phyloP scores from a whole-genome alignment of 1,284 basidiomycete genomes.

The Ceratobasidium papillatum region DNA sequence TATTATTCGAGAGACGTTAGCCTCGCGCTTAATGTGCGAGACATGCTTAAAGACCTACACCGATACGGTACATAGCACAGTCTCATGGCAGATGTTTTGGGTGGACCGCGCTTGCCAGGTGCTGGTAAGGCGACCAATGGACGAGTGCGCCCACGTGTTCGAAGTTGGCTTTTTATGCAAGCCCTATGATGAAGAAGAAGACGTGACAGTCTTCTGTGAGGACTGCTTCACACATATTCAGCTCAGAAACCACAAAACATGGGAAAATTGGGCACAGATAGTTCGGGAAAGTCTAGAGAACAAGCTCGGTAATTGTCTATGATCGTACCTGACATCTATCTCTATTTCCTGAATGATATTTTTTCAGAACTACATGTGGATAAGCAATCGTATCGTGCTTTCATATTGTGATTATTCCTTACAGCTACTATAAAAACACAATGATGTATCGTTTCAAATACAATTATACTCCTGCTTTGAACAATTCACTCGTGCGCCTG shows the following conservation, averaged over 20 bases:
- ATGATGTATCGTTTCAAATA: too few species aligned
- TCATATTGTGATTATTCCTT: too few species aligned
- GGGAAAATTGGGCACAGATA: conserved; percentile 26
- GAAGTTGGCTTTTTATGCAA: conserved; percentile 31
- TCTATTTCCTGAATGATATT: too few species aligned
- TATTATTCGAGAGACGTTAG: neutral
- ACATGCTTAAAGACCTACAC: neutral
- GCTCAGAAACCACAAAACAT: conserved; percentile 1
- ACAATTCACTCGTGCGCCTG: too few species aligned
- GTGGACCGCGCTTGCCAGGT: neutral
- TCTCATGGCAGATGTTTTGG: conserved; percentile 35
- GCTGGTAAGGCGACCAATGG: conserved; percentile 1
- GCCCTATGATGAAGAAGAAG: conserved; percentile 19
- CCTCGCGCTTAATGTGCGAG: conserved; percentile 4
- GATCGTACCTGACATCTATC: too few species aligned
- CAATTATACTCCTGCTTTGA: too few species aligned
- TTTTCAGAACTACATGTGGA: too few species aligned
- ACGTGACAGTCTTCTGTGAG: conserved; percentile 13
- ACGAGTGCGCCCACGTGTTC: conserved; percentile 12
- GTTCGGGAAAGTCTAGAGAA: neutral
- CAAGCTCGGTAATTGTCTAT: neutral
- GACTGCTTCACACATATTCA: conserved; percentile 34
- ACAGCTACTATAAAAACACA: too few species aligned
- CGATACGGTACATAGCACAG: neutral
- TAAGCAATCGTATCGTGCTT: too few species aligned